Percentiles rank a stretch among this genome's conserved stretches.
These are phyloP conservation scores for Aspergillus costaricaensis DNA, from an alignment of 2,329 filamentous ascomycete genomes.

Conservation along the genomic window DNA sequence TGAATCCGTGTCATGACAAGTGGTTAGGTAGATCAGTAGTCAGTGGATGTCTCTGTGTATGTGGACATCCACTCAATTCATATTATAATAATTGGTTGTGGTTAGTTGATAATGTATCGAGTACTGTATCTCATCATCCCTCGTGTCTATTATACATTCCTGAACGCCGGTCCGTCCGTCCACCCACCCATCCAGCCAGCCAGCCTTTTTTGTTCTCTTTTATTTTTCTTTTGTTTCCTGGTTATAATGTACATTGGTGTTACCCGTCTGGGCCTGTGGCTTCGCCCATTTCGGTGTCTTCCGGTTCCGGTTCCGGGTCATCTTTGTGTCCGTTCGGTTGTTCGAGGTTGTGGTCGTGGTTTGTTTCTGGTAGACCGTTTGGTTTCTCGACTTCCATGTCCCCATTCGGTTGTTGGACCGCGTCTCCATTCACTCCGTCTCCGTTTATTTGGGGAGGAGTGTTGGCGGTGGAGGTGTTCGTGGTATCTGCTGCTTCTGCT, in stretches of 20 bases:
- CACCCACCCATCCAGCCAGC: background rate
- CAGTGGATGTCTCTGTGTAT: too few species aligned
- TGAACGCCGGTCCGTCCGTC: background rate
- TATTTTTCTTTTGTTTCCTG: background rate
- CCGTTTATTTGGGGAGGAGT: too few species aligned
- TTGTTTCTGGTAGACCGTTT: too few species aligned
- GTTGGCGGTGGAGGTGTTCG: background rate
- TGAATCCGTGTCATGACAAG: too few species aligned
- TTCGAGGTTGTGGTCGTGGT: background rate
- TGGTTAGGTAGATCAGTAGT: too few species aligned
- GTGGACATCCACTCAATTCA: too few species aligned
- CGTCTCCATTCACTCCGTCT: too few species aligned
- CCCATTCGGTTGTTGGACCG: too few species aligned
- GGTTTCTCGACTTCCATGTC: too few species aligned
- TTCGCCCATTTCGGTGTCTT: conserved; percentile 5
- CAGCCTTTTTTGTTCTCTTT: background rate
- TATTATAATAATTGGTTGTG: background rate
- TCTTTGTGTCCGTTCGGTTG: background rate
- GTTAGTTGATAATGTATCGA: background rate
- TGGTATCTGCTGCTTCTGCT: background rate
- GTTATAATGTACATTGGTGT: background rate
- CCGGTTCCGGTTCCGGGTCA: background rate
- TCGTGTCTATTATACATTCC: conserved; percentile 7
- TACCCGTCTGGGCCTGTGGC: background rate
- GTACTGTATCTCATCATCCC: background rate